phyloP scores from a whole-genome alignment of 2,329 filamentous ascomycete genomes.

The Venturia nashicola region DNA sequence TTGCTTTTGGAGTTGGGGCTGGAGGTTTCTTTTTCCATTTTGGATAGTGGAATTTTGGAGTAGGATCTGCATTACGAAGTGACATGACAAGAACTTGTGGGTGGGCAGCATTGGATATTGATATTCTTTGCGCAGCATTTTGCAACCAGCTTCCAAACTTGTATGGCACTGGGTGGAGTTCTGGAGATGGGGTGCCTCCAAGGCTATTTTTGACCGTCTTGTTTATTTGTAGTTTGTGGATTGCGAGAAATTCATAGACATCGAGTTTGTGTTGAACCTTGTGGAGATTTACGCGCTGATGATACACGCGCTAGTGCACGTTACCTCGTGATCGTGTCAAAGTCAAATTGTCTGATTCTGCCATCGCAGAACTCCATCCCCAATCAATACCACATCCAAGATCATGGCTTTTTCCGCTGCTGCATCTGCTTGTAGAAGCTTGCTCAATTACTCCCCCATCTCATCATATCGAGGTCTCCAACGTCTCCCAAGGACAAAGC shows the following conservation, averaged over 20 bases:
- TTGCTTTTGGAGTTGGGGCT: background rate
- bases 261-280: too few relatives aligned
- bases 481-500: background rate
- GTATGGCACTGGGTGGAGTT: background rate
- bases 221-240: too few relatives aligned
- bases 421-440: slow-evolving; percentile 3
- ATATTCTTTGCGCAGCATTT: background rate
- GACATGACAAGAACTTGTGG: background rate
- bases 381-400: background rate
- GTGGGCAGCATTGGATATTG: background rate
- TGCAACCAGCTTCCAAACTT: background rate
- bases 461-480: background rate
- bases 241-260: too few relatives aligned
- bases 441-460: background rate
- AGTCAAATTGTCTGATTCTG: background rate
- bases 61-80: background rate
- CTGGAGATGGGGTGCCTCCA: background rate
- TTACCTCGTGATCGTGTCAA: background rate
- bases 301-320: background rate
- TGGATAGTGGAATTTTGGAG: background rate
- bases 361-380: background rate
- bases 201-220: too few relatives aligned
- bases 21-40: background rate
- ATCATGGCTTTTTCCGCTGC: background rate
- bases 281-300: too few relatives aligned